Percentiles rank a stretch among this genome's conserved stretches.
phyloP scores from a whole-genome alignment of 176 grass and related monocot genomes.

The Juncus effusus region DNA sequence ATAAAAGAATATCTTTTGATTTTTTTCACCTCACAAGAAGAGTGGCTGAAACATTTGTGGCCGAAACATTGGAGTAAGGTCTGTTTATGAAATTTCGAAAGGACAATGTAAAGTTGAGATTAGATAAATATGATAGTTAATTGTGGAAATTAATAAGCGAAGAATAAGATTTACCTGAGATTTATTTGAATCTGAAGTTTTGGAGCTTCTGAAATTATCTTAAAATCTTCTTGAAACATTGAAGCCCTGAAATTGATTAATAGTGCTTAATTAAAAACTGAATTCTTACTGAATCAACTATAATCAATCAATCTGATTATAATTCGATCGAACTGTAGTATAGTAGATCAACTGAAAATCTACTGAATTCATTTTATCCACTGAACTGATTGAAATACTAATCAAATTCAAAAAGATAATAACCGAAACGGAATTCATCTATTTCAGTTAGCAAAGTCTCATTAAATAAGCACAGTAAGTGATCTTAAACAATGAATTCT shows the following conservation, averaged over 20 bases:
- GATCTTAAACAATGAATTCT: background rate
- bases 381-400: no score
- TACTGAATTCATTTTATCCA: no score
- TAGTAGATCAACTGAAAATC: no score
- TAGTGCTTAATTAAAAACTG: constrained; percentile 10
- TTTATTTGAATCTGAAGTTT: constrained; percentile 59
- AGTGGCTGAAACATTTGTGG: constrained; percentile 64
- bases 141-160: background rate
- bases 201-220: constrained; percentile 60
- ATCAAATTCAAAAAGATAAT: no score
- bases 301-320: background rate
- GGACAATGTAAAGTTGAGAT: background rate
- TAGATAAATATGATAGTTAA: background rate
- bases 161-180: constrained; percentile 54
- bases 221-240: constrained; percentile 85
- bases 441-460: no score
- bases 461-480: no score
- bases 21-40: constrained; percentile 56
- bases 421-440: no score
- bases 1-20: constrained; percentile 1
- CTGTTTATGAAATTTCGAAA: constrained; percentile 36
- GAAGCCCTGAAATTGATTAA: constrained; percentile 37
- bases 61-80: constrained; percentile 72
- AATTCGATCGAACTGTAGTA: no score
- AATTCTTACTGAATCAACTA: constrained; percentile 13